Evolutionary conservation across 2,329 filamentous ascomycete species (phyloP).

Genomic region (Monosporascus sp.): DNA sequence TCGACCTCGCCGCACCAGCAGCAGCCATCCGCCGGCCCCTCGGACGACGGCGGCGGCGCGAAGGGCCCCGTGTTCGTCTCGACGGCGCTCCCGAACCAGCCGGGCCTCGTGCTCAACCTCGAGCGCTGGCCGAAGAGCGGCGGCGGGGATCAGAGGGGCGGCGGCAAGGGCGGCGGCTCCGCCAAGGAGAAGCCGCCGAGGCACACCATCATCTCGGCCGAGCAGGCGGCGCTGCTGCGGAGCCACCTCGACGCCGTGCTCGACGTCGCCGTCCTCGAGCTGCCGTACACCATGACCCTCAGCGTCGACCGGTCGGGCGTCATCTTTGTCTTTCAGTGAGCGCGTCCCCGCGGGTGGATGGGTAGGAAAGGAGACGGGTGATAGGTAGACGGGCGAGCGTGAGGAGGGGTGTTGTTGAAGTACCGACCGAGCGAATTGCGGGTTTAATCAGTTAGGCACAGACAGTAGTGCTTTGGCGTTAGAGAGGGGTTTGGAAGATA

Average conservation of each 20-base stretch:
- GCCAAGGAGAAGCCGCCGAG: conserved; percentile 50
- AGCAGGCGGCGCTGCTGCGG: conserved; percentile 80
- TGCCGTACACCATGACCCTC: conserved; percentile 87
- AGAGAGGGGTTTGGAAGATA: too few relatives aligned
- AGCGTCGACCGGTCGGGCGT: conserved; percentile 85
- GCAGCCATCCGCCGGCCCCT: too few relatives aligned
- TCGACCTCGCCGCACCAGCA: conserved; percentile 53
- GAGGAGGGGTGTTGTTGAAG: neutral
- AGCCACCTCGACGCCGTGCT: conserved; percentile 84
- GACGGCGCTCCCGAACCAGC: conserved; percentile 45
- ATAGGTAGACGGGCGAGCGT: too few relatives aligned
- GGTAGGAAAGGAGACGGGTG: neutral
- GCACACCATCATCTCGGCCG: conserved; percentile 78
- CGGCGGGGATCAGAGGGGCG: conserved; percentile 25
- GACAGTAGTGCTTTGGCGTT: too few relatives aligned
- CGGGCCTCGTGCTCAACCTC: conserved; percentile 53
- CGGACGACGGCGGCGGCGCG: too few relatives aligned
- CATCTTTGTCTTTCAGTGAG: conserved; percentile 67
- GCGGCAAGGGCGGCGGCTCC: conserved; percentile 16
- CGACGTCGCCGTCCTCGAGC: conserved; percentile 83
- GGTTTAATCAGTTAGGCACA: too few relatives aligned
- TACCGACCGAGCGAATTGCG: neutral
- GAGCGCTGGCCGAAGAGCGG: conserved; percentile 50
- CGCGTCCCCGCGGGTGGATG: neutral
- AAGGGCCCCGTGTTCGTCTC: conserved; percentile 60